A percentile compares a stretch with the other conserved stretches of the same genome.
phyloP scores from a whole-genome alignment of 805 yeast species.

The Schizosaccharomyces cryophilus region DNA sequence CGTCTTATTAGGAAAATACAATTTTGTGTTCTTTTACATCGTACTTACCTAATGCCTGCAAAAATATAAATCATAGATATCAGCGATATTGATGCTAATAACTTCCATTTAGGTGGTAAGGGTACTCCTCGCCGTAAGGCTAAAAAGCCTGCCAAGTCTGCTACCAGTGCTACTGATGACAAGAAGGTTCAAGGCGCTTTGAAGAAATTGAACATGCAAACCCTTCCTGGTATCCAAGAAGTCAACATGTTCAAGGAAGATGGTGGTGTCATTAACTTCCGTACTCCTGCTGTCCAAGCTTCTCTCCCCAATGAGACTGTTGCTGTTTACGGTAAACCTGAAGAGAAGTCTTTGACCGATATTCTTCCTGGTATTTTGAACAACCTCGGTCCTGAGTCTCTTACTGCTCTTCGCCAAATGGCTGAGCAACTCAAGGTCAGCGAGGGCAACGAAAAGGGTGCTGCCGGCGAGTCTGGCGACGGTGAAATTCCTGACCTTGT shows the following conservation, averaged over 20 bases:
- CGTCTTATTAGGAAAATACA: no score
- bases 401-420: slow-evolving; percentile 64
- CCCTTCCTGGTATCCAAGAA: slow-evolving; percentile 75
- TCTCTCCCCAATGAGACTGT: slow-evolving; percentile 76
- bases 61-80: neutral
- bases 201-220: slow-evolving; percentile 71
- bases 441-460: slow-evolving; percentile 24
- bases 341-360: slow-evolving; percentile 76
- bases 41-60: no score
- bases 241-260: slow-evolving; percentile 95
- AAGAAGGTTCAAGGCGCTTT: slow-evolving; percentile 71
- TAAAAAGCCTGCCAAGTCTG: slow-evolving; percentile 35
- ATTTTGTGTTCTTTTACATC: no score
- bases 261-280: slow-evolving; percentile 86
- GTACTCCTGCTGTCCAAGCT: slow-evolving; percentile 87
- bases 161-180: slow-evolving; percentile 57
- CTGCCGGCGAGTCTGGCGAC: slow-evolving; percentile 24
- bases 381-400: slow-evolving; percentile 89
- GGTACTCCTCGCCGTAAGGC: slow-evolving; percentile 70
- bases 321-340: slow-evolving; percentile 85
- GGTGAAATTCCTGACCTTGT: slow-evolving; percentile 41
- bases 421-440: slow-evolving; percentile 64
- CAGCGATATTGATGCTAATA: neutral
- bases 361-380: slow-evolving; percentile 84
- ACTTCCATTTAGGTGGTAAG: slow-evolving; percentile 18